Evolutionary conservation across 1,284 basidiomycete genomes (phyloP).

Genomic region (Coniophora puteana): DNA sequence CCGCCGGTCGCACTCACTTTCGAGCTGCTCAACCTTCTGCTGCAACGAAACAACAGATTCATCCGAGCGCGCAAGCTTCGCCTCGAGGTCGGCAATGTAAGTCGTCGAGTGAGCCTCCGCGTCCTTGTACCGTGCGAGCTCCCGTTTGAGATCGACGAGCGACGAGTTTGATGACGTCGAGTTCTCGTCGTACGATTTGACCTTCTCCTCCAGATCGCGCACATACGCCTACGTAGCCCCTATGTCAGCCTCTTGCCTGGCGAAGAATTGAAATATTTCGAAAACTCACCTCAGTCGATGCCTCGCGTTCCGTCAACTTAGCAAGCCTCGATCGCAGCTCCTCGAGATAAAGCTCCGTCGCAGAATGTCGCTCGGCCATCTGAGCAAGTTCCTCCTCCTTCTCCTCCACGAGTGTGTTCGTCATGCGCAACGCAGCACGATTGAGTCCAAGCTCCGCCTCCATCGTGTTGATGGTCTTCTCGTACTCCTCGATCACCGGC

Average conservation of each 20-base stretch:
- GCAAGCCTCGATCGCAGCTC: slow-evolving; percentile 79
- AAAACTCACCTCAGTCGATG: slow-evolving; percentile 76
- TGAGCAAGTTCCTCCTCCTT: slow-evolving; percentile 76
- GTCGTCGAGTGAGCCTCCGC: slow-evolving; percentile 65
- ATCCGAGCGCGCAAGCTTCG: slow-evolving; percentile 76
- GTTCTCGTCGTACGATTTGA: slow-evolving; percentile 79
- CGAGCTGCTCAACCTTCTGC: slow-evolving; percentile 72
- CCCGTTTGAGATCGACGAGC: slow-evolving; percentile 79
- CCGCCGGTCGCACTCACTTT: slow-evolving; percentile 69
- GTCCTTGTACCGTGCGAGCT: slow-evolving; percentile 78
- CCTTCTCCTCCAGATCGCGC: slow-evolving; percentile 86
- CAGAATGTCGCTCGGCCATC: slow-evolving; percentile 64
- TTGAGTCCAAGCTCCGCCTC: slow-evolving; percentile 93
- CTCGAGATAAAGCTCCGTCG: slow-evolving; percentile 82
- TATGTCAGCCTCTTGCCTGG: slow-evolving; percentile 9
- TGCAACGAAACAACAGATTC: slow-evolving; percentile 69
- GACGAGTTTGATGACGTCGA: slow-evolving; percentile 73
- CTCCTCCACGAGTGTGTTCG: slow-evolving; percentile 89
- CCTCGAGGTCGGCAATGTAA: slow-evolving; percentile 91
- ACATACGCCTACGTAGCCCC: slow-evolving; percentile 70
- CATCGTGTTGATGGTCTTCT: slow-evolving; percentile 94
- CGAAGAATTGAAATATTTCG: slow-evolving; percentile 3
- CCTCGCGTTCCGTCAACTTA: slow-evolving; percentile 86
- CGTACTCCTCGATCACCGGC: slow-evolving; percentile 98
- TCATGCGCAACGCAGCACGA: slow-evolving; percentile 83